Evolutionary conservation across 305 asterid species (phyloP).

Genomic region (Fraxinus latifolia): DNA sequence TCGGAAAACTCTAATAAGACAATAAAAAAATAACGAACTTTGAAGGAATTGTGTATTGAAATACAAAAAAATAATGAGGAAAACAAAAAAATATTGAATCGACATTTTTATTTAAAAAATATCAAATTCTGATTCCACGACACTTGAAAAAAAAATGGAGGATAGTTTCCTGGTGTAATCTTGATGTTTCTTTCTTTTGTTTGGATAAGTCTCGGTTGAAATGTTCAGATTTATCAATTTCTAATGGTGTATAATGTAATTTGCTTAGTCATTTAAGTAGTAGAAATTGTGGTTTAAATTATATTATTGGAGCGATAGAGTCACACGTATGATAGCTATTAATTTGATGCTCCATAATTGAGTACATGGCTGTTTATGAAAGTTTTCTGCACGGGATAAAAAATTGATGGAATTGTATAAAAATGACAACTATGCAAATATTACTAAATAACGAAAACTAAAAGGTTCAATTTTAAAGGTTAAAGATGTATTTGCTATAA

Average conservation of each 20-base stretch:
- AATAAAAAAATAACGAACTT: not conserved
- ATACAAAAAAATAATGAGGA: not conserved
- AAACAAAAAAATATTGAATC: not conserved
- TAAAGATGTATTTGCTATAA: not conserved
- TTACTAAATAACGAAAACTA: not conserved
- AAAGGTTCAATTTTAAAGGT: not conserved
- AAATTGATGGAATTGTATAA: not conserved
- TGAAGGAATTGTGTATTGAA: not conserved
- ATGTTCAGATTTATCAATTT: not conserved
- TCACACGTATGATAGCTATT: not conserved
- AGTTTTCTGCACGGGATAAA: not conserved
- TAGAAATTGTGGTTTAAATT: not conserved
- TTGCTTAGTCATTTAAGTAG: not conserved
- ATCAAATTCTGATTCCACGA: not conserved
- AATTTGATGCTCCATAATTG: not conserved
- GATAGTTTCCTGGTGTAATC: not conserved
- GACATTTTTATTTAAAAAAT: not conserved
- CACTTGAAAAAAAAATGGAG: not conserved
- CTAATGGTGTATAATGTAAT: not conserved
- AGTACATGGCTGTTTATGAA: not conserved
- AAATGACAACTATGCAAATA: not conserved
- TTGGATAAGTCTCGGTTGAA: not conserved
- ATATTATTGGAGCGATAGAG: not conserved
- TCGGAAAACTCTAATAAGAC: not conserved
- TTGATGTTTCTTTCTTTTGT: not conserved